These are phyloP conservation scores for Cucumis sativus DNA, from an alignment of 306 rosid species.

Conservation along the genomic window Cucumber_9930_V3 NC_026661.2:5506501-5507000, in stretches of 20 bases:
- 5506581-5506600: conserved; percentile 5
- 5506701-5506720: conserved; percentile 46
- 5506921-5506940: conserved; percentile 86
- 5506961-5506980: conserved; percentile 9
- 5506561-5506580: neutral
- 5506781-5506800: conserved; percentile 92
- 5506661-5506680: conserved; percentile 39
- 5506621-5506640: neutral
- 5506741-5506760: conserved; percentile 47
- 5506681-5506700: conserved; percentile 31
- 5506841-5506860: conserved; percentile 70
- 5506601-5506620: neutral
- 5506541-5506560: neutral
- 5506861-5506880: conserved; percentile 51
- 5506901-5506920: conserved; percentile 38
- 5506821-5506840: conserved; percentile 66
- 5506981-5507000: neutral
- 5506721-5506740: conserved; percentile 56
- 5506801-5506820: conserved; percentile 64
- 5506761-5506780: conserved; percentile 45
- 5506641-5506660: neutral
- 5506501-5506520: conserved; percentile 12
- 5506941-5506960: conserved; percentile 38
- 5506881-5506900: conserved; percentile 30
- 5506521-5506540: neutral